Evolutionary conservation across 805 yeast species (phyloP).

Genomic region (Candida nonsorbophila): DNA sequence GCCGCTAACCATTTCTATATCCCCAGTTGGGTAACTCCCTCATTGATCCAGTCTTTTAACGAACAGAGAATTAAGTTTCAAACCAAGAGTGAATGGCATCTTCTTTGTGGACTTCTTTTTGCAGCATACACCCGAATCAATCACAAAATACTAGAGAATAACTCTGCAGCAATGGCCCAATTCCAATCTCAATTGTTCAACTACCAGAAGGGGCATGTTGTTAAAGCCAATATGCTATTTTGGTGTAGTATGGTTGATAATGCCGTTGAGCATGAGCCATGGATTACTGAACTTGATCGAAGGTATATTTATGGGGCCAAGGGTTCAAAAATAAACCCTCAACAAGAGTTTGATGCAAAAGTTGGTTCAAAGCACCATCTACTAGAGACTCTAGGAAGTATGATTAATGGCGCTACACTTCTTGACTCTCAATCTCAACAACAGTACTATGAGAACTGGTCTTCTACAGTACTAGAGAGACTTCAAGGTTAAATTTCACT

Average conservation of each 20-base stretch:
- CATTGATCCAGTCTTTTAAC: constrained; percentile 46
- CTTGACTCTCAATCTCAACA: constrained; percentile 24
- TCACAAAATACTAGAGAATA: constrained; percentile 36
- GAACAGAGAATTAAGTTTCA: constrained; percentile 45
- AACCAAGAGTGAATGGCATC: constrained; percentile 60
- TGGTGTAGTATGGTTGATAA: constrained; percentile 53
- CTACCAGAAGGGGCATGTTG: constrained; percentile 49
- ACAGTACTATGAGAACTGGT: constrained; percentile 21
- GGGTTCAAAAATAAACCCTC: too few relatives aligned
- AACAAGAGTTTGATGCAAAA: too few relatives aligned
- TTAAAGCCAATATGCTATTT: constrained; percentile 43
- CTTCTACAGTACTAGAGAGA: constrained; percentile 1
- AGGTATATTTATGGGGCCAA: constrained; percentile 29
- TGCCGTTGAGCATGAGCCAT: constrained; percentile 50
- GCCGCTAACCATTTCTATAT: constrained; percentile 63
- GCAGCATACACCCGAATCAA: constrained; percentile 55
- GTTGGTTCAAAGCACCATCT: too few relatives aligned
- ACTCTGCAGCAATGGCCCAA: constrained; percentile 45
- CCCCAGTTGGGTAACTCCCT: constrained; percentile 47
- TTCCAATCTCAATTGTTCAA: constrained; percentile 47
- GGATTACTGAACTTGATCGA: constrained; percentile 55
- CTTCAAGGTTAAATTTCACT: too few relatives aligned
- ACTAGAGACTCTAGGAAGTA: constrained; percentile 31
- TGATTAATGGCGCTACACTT: constrained; percentile 26
- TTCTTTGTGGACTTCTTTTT: constrained; percentile 62